Evolutionary conservation across 2,329 filamentous ascomycete genomes (phyloP), one percentile per base, ranked within the genome.

Genomic region (Akanthomyces uredinophilus): DNA sequence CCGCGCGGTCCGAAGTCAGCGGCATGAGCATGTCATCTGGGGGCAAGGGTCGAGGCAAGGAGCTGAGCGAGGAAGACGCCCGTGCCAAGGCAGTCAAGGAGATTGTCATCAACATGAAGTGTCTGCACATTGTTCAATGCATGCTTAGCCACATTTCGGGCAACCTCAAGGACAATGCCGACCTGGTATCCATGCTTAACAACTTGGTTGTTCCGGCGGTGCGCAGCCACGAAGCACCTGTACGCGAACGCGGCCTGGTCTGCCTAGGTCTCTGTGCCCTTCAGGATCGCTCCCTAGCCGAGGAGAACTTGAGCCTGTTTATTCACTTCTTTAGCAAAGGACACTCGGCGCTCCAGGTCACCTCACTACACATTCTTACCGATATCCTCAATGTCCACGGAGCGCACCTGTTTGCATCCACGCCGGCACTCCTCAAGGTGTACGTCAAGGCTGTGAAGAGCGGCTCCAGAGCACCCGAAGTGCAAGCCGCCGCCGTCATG

Each of bases 31-130:
- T 83, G 47, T 79, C 83, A 27, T 81, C 79, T 11, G 73, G 73
- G 46, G 74, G 74, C 54, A 81, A 79, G 68, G 60, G 52, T 8
- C 74, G 74, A 37, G 71, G 70, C 14, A 77, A 74, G 53, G 79
- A 80, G 61, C 68, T 84, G 62, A 83, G 78, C 56, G 86, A 89
- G 62, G 89, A 90, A 67, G 85, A 88, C 65, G 84, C 85, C 11
- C 82, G 85, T 67, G 82, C 84, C 52, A 96, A 93, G 77, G 91
- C 90, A 1, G 86, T 97, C 67, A 88, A 86, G 66, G 92, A 97
- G 76, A 95, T 97, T 71, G 87, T 97, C 79, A 90, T 98, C 73
- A 98, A 98, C 79, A 93, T 97, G 86, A 98, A 98, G 77, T 98
- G 95, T 74, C 82, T 99, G 65, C 91, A 97, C 72, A 97, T 99